Percentiles rank a stretch among this genome's conserved stretches.
These are phyloP conservation scores for Cladophialophora exuberans DNA, from an alignment of 2,329 filamentous ascomycete species.

Conservation along the genomic window DNA sequence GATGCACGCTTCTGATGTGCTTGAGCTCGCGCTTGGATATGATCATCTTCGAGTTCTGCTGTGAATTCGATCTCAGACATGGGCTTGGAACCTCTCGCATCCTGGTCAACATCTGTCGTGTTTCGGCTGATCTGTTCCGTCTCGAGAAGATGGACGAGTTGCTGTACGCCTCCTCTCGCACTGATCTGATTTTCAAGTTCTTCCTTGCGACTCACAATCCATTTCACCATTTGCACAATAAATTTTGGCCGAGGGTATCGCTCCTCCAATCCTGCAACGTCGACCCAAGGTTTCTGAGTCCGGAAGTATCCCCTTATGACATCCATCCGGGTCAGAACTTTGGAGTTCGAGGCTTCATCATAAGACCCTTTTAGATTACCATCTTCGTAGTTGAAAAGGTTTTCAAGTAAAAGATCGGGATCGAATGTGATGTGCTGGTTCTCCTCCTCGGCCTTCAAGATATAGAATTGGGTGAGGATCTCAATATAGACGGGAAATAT, in stretches of 20 bases:
- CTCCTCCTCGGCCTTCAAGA: conserved; percentile 45
- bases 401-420: conserved; percentile 44
- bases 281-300: conserved; percentile 42
- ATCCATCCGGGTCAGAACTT: conserved; percentile 4
- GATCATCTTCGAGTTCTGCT: conserved; percentile 5
- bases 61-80: no score
- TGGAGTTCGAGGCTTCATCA: background rate
- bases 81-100: no score
- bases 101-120: no score
- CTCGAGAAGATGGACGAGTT: conserved; percentile 14
- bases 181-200: conserved; percentile 21
- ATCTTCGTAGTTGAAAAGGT: conserved; percentile 47
- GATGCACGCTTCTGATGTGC: no score
- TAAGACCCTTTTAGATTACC: background rate
- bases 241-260: conserved; percentile 57
- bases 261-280: conserved; percentile 49
- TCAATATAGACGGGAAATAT: conserved; percentile 57
- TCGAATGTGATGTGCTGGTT: conserved; percentile 40
- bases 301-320: conserved; percentile 34
- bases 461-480: conserved; percentile 59
- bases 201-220: conserved; percentile 38
- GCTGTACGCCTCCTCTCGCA: conserved; percentile 19
- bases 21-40: no score
- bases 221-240: conserved; percentile 48
- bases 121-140: no score